A percentile compares a stretch with the other conserved stretches of the same genome.
Conservation (phyloP, 2,329 filamentous ascomycete genomes). For the Phialophora expanda region DNA sequence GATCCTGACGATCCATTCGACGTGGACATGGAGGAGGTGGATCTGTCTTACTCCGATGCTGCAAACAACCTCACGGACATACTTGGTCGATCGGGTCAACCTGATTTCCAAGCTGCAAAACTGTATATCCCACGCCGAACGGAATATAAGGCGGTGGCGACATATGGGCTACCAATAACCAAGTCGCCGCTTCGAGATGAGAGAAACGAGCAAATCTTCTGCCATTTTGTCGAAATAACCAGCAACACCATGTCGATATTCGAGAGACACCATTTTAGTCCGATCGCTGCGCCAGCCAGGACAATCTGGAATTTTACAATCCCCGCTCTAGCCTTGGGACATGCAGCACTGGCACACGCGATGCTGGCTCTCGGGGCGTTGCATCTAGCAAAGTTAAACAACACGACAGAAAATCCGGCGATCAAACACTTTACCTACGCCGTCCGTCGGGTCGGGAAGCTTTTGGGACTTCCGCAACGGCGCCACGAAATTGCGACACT, state of each 20-base stretch:
- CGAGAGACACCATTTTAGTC: slow-evolving; percentile 71
- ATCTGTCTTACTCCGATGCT: slow-evolving; percentile 37
- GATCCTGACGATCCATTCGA: slow-evolving; percentile 68
- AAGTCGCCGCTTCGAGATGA: slow-evolving; percentile 78
- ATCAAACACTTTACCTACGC: slow-evolving; percentile 91
- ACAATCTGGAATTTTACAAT: slow-evolving; percentile 74
- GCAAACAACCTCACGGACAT: slow-evolving; percentile 42
- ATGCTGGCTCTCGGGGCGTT: slow-evolving; percentile 86
- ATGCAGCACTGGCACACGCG: slow-evolving; percentile 86
- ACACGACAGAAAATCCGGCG: slow-evolving; percentile 74
- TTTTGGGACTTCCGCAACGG: slow-evolving; percentile 70
- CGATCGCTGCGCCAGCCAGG: slow-evolving; percentile 65
- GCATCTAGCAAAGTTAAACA: slow-evolving; percentile 83
- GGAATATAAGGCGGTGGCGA: slow-evolving; percentile 25
- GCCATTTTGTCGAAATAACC: slow-evolving; percentile 89
- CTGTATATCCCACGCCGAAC: slow-evolving; percentile 11
- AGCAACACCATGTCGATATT: slow-evolving; percentile 85
- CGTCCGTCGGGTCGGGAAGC: slow-evolving; percentile 75
- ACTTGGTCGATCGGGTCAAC: slow-evolving; percentile 38
- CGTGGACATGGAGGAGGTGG: slow-evolving; percentile 58
- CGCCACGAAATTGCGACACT: slow-evolving; percentile 79
- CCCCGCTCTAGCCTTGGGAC: slow-evolving; percentile 78
- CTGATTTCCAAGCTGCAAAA: slow-evolving; percentile 18
- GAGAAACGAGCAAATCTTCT: slow-evolving; percentile 81
- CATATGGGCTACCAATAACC: slow-evolving; percentile 38